Conservation (phyloP, 257 asterid genomes). For the Striga asiatica region DNA sequence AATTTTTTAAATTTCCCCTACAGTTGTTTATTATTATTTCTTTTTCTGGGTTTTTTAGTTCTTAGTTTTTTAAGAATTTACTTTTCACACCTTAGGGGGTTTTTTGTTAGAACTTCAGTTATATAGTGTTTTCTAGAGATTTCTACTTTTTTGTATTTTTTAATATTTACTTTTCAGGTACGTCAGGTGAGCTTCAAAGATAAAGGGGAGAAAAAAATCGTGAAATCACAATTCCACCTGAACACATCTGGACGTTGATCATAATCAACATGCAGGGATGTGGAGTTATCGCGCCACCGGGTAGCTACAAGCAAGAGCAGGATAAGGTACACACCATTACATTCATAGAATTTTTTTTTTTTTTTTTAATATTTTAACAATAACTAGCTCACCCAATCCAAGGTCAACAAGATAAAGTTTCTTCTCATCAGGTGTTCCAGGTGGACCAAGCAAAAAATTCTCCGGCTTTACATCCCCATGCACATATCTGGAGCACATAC, state of each 20-base stretch:
- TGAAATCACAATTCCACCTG: slow-evolving; percentile 23
- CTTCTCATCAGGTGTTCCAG: slow-evolving; percentile 70
- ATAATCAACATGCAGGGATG: slow-evolving; percentile 53
- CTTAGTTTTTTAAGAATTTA: no score
- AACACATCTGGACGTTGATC: slow-evolving; percentile 60
- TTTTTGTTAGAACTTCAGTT: no score
- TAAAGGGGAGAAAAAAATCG: neutral
- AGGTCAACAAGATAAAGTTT: slow-evolving; percentile 80
- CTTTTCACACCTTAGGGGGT: no score
- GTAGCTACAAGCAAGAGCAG: slow-evolving; percentile 35
- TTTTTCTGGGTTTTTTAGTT: no score
- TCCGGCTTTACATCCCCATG: slow-evolving; percentile 97
- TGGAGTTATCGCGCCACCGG: slow-evolving; percentile 42
- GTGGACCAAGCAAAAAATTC: slow-evolving; percentile 81
- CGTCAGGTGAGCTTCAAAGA: neutral
- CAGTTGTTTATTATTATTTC: no score
- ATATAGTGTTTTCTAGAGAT: no score
- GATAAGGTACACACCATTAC: neutral
- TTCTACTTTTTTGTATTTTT: no score
- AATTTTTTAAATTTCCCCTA: no score
- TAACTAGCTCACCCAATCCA: slow-evolving; percentile 55
- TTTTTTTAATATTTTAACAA: no score
- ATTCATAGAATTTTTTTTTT: neutral
- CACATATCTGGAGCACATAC: slow-evolving; percentile 47
- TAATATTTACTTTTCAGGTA: no score